phyloP scores from a whole-genome alignment of 805 yeast species.

The Candida sanyiensis region DNA sequence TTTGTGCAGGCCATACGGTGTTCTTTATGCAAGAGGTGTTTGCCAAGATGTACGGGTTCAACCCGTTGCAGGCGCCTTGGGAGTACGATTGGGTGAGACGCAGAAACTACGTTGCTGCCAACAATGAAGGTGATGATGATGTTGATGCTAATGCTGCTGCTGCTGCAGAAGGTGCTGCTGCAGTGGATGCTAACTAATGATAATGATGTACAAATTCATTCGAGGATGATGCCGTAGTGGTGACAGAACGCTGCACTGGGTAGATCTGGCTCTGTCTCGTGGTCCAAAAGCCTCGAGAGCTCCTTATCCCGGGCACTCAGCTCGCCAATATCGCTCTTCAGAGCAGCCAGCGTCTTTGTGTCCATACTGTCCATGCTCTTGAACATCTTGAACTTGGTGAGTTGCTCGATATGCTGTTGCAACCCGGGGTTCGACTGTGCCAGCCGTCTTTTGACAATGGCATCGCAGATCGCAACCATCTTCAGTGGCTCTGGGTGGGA shows the following conservation, averaged over 20 bases:
- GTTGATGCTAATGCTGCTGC: not conserved
- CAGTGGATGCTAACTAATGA: too few relatives aligned
- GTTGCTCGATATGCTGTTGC: slow-evolving; percentile 9
- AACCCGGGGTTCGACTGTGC: slow-evolving; percentile 7
- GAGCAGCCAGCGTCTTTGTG: slow-evolving; percentile 11
- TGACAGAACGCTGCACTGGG: slow-evolving; percentile 6
- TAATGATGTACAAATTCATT: not conserved
- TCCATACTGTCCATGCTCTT: slow-evolving; percentile 13
- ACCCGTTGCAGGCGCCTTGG: slow-evolving; percentile 23
- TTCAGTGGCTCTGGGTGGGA: not conserved
- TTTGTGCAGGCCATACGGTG: slow-evolving; percentile 18
- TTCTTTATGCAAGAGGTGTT: slow-evolving; percentile 21
- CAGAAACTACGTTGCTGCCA: not conserved
- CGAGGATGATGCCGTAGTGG: slow-evolving; percentile 7
- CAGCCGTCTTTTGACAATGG: slow-evolving; percentile 11
- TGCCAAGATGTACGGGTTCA: slow-evolving; percentile 16
- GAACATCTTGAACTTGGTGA: slow-evolving; percentile 15
- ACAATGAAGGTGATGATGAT: slow-evolving; percentile 1
- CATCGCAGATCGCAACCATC: slow-evolving; percentile 10
- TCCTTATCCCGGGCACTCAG: slow-evolving; percentile 10
- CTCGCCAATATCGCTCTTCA: slow-evolving; percentile 14
- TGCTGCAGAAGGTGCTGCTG: too few relatives aligned
- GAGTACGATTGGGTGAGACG: not conserved
- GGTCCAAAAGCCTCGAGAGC: slow-evolving; percentile 10
- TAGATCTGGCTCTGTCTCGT: not conserved